These are phyloP conservation scores for Nepenthes mirabilis DNA, from an alignment of 148 eudicot species.

Conservation along the genomic window DNA sequence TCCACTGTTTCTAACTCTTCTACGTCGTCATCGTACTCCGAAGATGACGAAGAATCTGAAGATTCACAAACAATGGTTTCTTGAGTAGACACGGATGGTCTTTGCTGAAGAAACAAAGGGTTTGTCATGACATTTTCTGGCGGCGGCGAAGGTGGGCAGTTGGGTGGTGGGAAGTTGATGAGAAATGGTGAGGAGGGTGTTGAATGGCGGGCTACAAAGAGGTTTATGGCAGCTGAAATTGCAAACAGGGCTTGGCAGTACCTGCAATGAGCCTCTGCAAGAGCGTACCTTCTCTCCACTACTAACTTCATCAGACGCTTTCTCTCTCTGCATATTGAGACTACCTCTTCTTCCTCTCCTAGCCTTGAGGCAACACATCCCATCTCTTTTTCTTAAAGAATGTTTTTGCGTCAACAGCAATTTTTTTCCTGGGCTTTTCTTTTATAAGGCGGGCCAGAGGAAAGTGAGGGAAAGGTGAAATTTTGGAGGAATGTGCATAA, in stretches of 20 bases:
- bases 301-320: conserved; percentile 63
- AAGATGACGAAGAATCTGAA: conserved; percentile 17
- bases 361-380: conserved; percentile 94
- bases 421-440: conserved; percentile 1
- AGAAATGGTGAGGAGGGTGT: conserved; percentile 61
- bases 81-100: conserved; percentile 40
- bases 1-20: conserved; percentile 1
- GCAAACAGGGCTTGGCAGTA: conserved; percentile 73
- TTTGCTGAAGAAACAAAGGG: conserved; percentile 68
- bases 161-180: conserved; percentile 62
- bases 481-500: conserved; percentile 14
- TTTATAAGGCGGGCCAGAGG: conserved; percentile 6
- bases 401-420: background rate
- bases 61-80: conserved; percentile 20
- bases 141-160: conserved; percentile 26
- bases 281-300: conserved; percentile 69
- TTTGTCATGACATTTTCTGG: conserved; percentile 49
- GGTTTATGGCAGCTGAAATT: conserved; percentile 71
- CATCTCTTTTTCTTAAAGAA: conserved; percentile 17
- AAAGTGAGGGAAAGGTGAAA: conserved; percentile 15
- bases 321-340: conserved; percentile 75
- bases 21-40: conserved; percentile 18
- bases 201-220: conserved; percentile 79
- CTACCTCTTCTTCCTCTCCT: conserved; percentile 79
- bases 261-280: conserved; percentile 79